Base-by-base conservation (phyloP, 2,329 filamentous ascomycete genomes). In the Ceratocystis variospora region DNA sequence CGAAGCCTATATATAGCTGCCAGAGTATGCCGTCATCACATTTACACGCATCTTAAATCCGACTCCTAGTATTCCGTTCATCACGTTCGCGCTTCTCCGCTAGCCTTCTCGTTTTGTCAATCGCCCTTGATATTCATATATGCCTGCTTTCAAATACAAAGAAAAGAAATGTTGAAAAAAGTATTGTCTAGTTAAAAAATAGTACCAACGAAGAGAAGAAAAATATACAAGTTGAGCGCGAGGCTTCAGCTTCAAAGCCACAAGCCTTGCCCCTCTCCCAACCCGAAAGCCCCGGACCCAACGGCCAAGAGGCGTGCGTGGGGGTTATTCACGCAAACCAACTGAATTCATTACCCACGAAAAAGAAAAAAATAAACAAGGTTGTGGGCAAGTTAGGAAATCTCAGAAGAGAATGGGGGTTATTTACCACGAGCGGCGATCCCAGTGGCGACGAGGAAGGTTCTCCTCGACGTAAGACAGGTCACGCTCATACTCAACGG, bases 341-440 rank as follows among this genome's bases (percentile, higher is more conserved):
- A 45, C 44, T 48, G 8, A 28, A n/a, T n/a, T 17, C 33, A 31
- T n/a, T 31, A 37, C 55, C 55, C 3, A n/a, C 46, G 17, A 61
- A 37, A 22, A 37, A 17, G 3, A 45, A 1, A 41, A 46, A 33
- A 10, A 28, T 28, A 28, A 28, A 33, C 62, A 50, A 41, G 17
- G 33, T 17, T 61, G 19, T 31, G 41, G 22, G 22, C 10, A 48
- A 45, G n/a, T 7, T 46, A 10, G 37, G 28, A 7, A 61, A 28
- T n/a, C 25, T 3, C 28, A 46, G 62, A 17, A 6, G 22, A 28
- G 53, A 66, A 37, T 5, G 15, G 44, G 41, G 5, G 10, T 4
- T n/a, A 17, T 57, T 63, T 66, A 66, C 65, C 65, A 66, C 65
- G 65, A 66, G 61, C 65, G 65, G 37, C 65, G 65, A 41, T 66